Base-by-base conservation (phyloP, 108 stramenopile species). In the Asterionellopsis glacialis region DNA sequence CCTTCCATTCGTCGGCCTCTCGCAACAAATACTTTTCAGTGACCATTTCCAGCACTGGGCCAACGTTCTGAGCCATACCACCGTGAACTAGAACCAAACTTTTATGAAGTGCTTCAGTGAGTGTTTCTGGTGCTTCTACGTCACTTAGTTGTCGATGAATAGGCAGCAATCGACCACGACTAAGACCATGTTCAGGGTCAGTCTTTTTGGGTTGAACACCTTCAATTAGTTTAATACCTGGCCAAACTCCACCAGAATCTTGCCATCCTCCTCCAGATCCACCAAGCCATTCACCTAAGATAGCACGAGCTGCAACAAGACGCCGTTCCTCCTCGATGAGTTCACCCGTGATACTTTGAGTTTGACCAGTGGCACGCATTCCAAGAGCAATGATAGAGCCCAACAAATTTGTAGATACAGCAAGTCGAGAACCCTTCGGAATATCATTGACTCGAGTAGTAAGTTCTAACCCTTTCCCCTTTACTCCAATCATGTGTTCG, bases 201-300 rank as follows among this genome's bases (percentile, higher is more conserved):
- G 65, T 55, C 26, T 40, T 15, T 44, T 62, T 64, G 0, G 77
- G 48, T 48, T 56, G 22, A 28, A 83, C 82, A 12, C 82, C 82
- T 49, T 67, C 51, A 28, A 83, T 83, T 0, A 83, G 60, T 43
- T 83, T 83, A 50, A 79, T 67, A 0, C 82, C 82, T 0, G 82
- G 82, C 82, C 82, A 83, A 12, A 83, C n/a, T 15, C 76, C 80
- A 23, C 80, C 80, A 16, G 67, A 69, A 47, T 69, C 61, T 38
- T 83, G 82, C 82, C 82, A 83, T 45, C 82, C 82, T 7, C 82
- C 82, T 42, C 82, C 82, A 50, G 68, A 70, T 14, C 82, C 82
- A n/a, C 82, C 82, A 45, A 83, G 52, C 82, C 82, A 83, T 66
- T 83, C 82, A 10, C 82, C 82, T n/a, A 83, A 63, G 19, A 83